phyloP scores from a whole-genome alignment of 768 basidiomycete genomes.

The Nidularia sp. region DNA sequence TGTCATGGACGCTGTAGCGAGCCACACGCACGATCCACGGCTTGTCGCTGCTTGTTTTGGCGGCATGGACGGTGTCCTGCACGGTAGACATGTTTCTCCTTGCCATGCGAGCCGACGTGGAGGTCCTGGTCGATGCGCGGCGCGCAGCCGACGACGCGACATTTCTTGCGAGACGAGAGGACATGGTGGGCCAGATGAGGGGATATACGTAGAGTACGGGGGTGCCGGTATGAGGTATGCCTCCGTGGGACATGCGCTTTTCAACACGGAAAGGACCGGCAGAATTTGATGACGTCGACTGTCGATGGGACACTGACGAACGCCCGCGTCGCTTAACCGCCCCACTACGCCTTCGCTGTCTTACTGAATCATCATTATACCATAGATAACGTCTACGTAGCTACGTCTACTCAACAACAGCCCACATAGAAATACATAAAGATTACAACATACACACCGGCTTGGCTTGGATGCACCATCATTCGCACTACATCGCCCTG shows the following conservation, averaged over 20 bases:
- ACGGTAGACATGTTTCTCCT: constrained; percentile 29
- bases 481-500: no score
- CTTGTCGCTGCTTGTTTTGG: constrained; percentile 26
- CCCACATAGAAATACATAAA: no score
- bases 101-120: constrained; percentile 17
- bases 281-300: background rate
- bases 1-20: constrained; percentile 6
- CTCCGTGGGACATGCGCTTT: background rate
- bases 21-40: constrained; percentile 38
- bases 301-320: no score
- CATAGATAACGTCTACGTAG: no score
- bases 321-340: no score
- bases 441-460: no score
- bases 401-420: no score
- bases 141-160: constrained; percentile 27
- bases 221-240: constrained; percentile 20
- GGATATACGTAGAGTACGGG: constrained; percentile 17
- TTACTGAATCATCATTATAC: no score
- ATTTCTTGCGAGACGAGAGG: constrained; percentile 32
- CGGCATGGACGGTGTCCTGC: constrained; percentile 31
- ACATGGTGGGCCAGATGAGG: constrained; percentile 20
- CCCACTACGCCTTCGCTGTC: no score
- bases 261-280: background rate
- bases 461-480: no score
- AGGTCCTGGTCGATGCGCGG: constrained; percentile 18